Evolutionary conservation across 371 early-diverging fungal species (phyloP).

Genomic region (Dichotomocladium elegans): DNA sequence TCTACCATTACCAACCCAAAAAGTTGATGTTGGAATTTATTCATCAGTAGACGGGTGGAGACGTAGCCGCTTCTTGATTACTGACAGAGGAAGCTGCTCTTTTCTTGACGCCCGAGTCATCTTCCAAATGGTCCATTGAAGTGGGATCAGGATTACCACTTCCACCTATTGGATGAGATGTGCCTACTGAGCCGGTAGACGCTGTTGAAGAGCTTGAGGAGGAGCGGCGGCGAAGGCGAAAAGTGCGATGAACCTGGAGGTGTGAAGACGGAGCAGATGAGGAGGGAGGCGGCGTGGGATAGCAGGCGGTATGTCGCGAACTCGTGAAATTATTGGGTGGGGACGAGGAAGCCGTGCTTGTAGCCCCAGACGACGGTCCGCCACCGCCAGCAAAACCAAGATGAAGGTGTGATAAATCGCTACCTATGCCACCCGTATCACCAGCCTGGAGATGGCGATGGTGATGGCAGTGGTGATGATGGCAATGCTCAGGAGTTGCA

Average conservation of each 20-base stretch:
- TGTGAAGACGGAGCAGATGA: conserved; percentile 10
- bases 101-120: too few relatives aligned
- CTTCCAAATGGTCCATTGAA: too few relatives aligned
- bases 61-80: too few relatives aligned
- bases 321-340: background rate
- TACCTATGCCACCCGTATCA: conserved; percentile 6
- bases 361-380: too few relatives aligned
- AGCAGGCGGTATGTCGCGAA: background rate
- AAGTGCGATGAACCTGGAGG: conserved; percentile 22
- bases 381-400: conserved; percentile 2
- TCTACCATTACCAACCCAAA: too few relatives aligned
- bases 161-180: too few relatives aligned
- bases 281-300: background rate
- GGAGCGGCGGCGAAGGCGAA: conserved; percentile 27
- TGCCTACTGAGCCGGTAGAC: conserved; percentile 12
- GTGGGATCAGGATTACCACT: too few relatives aligned
- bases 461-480: conserved; percentile 11
- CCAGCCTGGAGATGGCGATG: conserved; percentile 1
- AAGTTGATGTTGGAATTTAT: too few relatives aligned
- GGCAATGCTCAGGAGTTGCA: too few relatives aligned
- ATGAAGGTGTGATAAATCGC: conserved; percentile 15
- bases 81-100: too few relatives aligned
- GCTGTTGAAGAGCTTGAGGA: conserved; percentile 32
- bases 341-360: conserved; percentile 5
- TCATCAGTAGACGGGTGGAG: too few relatives aligned